phyloP scores from a whole-genome alignment of 768 basidiomycete genomes.

The Lentinus tigrinus region DNA sequence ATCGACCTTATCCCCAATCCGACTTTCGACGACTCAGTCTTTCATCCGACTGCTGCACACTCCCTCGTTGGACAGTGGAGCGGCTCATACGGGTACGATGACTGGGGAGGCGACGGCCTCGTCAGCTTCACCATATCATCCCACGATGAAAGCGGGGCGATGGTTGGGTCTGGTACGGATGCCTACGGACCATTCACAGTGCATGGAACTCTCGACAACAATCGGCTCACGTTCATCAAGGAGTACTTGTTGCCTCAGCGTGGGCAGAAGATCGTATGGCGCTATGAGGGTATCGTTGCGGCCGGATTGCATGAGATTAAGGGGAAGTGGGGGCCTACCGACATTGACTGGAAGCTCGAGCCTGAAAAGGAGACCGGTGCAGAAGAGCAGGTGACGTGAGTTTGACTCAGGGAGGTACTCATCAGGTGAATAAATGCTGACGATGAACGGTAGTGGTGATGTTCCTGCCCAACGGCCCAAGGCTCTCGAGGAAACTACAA shows the following conservation, averaged over 20 bases:
- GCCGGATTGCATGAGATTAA: not conserved
- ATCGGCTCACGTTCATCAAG: not conserved
- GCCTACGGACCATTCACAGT: conserved; percentile 2
- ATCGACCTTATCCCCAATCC: not conserved
- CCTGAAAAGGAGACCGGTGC: too few species aligned
- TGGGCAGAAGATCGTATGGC: not conserved
- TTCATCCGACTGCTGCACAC: not conserved
- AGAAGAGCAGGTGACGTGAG: too few species aligned
- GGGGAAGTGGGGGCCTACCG: not conserved
- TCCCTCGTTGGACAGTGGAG: conserved; percentile 5
- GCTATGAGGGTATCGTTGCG: not conserved
- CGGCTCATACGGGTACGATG: not conserved
- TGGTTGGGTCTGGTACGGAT: conserved; percentile 4
- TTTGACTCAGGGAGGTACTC: too few species aligned
- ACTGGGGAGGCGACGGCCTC: not conserved
- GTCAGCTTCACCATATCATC: not conserved
- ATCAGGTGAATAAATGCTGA: too few species aligned
- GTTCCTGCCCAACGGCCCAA: too few species aligned
- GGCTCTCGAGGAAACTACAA: too few species aligned
- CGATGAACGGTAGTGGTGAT: too few species aligned
- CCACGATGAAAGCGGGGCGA: not conserved
- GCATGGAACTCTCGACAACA: not conserved
- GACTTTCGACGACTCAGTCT: not conserved
- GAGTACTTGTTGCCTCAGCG: not conserved
- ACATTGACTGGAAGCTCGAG: too few species aligned